Conservation (phyloP, 2,329 filamentous ascomycete species). For the Fusarium nematophilum region DNA sequence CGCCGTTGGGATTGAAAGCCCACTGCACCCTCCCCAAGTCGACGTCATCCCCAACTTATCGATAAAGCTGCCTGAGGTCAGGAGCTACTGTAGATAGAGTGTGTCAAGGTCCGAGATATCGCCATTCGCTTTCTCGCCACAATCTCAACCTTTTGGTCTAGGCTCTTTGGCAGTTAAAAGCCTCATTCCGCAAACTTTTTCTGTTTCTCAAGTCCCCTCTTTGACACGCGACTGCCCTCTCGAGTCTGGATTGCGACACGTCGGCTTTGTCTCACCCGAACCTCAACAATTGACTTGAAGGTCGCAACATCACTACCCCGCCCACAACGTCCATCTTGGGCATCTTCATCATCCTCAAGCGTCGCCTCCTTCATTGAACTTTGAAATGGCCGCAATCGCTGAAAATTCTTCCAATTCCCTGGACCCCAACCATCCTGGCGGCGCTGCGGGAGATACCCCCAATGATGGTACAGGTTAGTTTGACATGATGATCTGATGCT, state of each 20-base stretch:
- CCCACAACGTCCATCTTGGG: slow-evolving; percentile 39
- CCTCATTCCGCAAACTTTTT: slow-evolving; percentile 26
- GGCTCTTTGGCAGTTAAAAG: slow-evolving; percentile 18
- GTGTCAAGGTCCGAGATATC: slow-evolving; percentile 41
- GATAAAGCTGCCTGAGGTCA: slow-evolving; percentile 43
- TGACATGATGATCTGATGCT: slow-evolving; percentile 39
- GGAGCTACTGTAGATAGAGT: slow-evolving; percentile 36
- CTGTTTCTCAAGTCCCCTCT: slow-evolving; percentile 6
- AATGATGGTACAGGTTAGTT: slow-evolving; percentile 78
- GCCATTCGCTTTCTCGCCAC: slow-evolving; percentile 32
- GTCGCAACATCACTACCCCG: slow-evolving; percentile 41
- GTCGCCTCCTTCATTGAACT: slow-evolving; percentile 17
- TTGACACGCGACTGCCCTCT: slow-evolving; percentile 10
- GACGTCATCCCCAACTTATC: slow-evolving; percentile 46
- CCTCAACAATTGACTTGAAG: slow-evolving; percentile 37
- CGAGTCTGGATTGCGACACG: slow-evolving; percentile 21
- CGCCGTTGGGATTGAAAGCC: slow-evolving; percentile 39
- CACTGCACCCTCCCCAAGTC: slow-evolving; percentile 22
- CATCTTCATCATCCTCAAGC: slow-evolving; percentile 29
- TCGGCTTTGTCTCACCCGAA: slow-evolving; percentile 37
- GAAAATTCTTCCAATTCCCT: slow-evolving; percentile 59
- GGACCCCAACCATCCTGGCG: slow-evolving; percentile 49
- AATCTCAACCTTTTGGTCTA: slow-evolving; percentile 27
- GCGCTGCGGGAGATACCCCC: slow-evolving; percentile 63
- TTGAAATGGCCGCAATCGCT: slow-evolving; percentile 48